Percentiles rank a stretch among this genome's conserved stretches.
Conservation (phyloP, 306 rosid species). For the Spatholobus suberectus region DNA sequence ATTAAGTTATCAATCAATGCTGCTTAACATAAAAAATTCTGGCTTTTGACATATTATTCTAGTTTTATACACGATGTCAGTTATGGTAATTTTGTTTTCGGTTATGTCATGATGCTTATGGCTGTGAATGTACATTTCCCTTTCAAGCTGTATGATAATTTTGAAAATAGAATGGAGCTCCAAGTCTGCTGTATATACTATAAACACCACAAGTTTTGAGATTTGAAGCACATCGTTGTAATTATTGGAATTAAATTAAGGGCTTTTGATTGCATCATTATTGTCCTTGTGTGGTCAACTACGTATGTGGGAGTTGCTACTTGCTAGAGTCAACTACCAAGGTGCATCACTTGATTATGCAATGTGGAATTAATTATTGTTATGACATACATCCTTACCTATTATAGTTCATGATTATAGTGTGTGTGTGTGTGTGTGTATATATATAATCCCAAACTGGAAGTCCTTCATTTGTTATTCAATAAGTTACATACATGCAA, state of each 20-base stretch:
- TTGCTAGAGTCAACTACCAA: constrained; percentile 50
- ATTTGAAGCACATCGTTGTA: constrained; percentile 9
- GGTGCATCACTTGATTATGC: constrained; percentile 39
- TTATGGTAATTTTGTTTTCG: constrained; percentile 9
- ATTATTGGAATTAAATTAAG: constrained; percentile 27
- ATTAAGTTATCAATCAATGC: constrained; percentile 19
- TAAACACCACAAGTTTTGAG: neutral
- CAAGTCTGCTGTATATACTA: neutral
- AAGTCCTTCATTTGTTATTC: neutral
- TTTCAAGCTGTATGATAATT: neutral
- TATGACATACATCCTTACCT: neutral
- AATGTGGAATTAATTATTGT: constrained; percentile 27
- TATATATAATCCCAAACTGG: constrained; percentile 14
- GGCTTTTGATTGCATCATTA: constrained; percentile 34
- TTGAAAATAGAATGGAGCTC: constrained; percentile 12
- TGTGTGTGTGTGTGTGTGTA: no score
- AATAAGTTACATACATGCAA: neutral
- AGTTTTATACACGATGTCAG: neutral
- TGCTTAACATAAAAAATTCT: neutral
- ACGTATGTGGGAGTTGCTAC: constrained; percentile 33
- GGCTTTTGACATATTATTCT: constrained; percentile 23
- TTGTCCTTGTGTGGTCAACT: constrained; percentile 50
- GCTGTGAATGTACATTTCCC: constrained; percentile 2
- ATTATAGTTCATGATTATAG: neutral
- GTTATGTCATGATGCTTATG: constrained; percentile 21